phyloP scores from a whole-genome alignment of 2,329 filamentous ascomycete genomes.

The Diaporthe vaccinii region DNA sequence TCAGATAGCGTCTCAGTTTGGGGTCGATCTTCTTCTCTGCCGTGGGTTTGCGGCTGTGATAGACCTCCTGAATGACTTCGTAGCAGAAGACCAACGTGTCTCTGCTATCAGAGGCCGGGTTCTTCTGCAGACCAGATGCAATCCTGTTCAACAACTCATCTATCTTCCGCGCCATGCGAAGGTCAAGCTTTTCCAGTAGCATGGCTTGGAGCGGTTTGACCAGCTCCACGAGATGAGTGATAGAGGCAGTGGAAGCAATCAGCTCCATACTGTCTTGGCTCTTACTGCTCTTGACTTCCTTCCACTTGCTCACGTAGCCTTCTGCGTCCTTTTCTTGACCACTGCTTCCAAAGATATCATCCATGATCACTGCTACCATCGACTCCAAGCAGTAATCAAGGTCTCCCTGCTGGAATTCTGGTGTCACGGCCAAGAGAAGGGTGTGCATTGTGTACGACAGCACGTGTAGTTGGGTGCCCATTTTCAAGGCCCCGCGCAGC shows the following conservation, averaged over 20 bases:
- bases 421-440: constrained; percentile 82
- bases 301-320: constrained; percentile 95
- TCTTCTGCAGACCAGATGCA: constrained; percentile 84
- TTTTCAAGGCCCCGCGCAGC: constrained; percentile 82
- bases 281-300: constrained; percentile 98
- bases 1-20: constrained; percentile 79
- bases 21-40: constrained; percentile 70
- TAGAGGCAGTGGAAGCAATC: constrained; percentile 84
- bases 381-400: constrained; percentile 88
- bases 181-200: constrained; percentile 85
- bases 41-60: constrained; percentile 71
- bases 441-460: constrained; percentile 96
- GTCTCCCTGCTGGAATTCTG: constrained; percentile 82
- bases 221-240: constrained; percentile 80
- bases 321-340: constrained; percentile 98
- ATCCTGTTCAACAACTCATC: constrained; percentile 90
- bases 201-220: constrained; percentile 84
- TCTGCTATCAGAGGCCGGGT: constrained; percentile 81
- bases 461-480: constrained; percentile 94
- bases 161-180: constrained; percentile 88
- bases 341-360: constrained; percentile 93
- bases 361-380: constrained; percentile 90
- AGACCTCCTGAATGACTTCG: constrained; percentile 90
- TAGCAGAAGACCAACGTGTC: constrained; percentile 96
- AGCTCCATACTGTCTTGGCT: constrained; percentile 98